Base-by-base conservation (phyloP, 108 stramenopile genomes). In the Pseudonitzschia multiseries region DNA sequence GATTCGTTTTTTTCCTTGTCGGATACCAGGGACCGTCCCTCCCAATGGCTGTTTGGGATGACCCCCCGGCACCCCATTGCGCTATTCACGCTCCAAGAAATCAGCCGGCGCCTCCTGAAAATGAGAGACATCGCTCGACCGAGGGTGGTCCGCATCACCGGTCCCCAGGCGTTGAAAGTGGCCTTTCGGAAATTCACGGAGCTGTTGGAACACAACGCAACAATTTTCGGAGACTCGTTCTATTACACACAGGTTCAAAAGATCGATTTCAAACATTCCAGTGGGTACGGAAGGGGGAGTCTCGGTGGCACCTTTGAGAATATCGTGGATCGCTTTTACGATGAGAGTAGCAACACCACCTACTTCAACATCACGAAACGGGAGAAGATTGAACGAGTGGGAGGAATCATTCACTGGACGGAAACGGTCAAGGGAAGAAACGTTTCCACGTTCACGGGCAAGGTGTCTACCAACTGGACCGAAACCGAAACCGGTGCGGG, bases 41-140 rank as follows among this genome's bases (percentile, higher is more conserved):
- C 72, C 14, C 83, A 84, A 59, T 84, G 83, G 83, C 70, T 84
- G 33, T 77, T 84, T 22, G 79, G 76, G 1, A 80, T 80, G 70
- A 48, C 43, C 57, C 73, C 78, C n/a, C 28, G 27, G 5, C 75
- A 75, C 56, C 81, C 81, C 1, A 62, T 81, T 65, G 78, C 69
- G 24, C 72, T 72, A 50, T 77, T 59, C 44, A 73, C 77, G 4
- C 43, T 83, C 57, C 57, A 64, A 27, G 72, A 77, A 28, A 77
- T 83, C 13, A 76, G 72, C 17, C 72, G 69, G 20, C 71, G 75
- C n/a, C 28, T 83, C 14, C 67, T 76, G 20, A 53, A 54, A 42
- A 54, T 83, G 27, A 24, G 57, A 43, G 69, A 64, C 36, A 46
- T 83, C 27, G 52, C 70, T 42, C 72, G 52, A 26, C 75, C 79